Conservation (phyloP, 768 basidiomycete species). For the Rhodotorula taiwanensis region DNA sequence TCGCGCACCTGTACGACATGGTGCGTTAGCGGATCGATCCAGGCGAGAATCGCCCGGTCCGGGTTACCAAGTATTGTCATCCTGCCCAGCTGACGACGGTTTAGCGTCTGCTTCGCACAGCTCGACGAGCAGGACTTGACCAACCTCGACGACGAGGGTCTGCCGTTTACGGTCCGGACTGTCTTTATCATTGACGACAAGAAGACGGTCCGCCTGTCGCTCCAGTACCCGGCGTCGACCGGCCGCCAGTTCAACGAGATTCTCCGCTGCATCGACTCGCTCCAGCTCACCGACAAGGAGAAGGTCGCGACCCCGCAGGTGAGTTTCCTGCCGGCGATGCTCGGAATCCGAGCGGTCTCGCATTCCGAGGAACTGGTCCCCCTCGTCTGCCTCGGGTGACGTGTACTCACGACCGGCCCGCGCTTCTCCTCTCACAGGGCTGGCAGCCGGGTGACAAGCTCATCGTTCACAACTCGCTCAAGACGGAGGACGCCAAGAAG, state of each 20-base stretch:
- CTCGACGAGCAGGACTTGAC: slow-evolving; percentile 81
- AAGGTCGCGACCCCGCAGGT: slow-evolving; percentile 41
- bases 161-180: slow-evolving; percentile 95
- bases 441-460: slow-evolving; percentile 83
- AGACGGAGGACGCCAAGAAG: slow-evolving; percentile 78
- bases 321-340: background rate
- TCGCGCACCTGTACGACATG: slow-evolving; percentile 32
- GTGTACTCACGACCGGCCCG: no score
- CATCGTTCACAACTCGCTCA: slow-evolving; percentile 62
- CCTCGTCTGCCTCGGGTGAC: no score
- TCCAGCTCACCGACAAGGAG: slow-evolving; percentile 65
- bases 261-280: slow-evolving; percentile 74
- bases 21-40: no score
- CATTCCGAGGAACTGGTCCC: no score
- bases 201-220: slow-evolving; percentile 60
- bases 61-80: no score
- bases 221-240: slow-evolving; percentile 91
- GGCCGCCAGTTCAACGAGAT: slow-evolving; percentile 85
- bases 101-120: no score
- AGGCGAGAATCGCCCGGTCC: no score
- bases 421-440: no score
- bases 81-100: no score
- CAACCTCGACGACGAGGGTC: slow-evolving; percentile 57
- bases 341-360: background rate
- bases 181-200: slow-evolving; percentile 91